Conservation (phyloP, 129 eudicot genomes). For the Lactuca saligna region DNA sequence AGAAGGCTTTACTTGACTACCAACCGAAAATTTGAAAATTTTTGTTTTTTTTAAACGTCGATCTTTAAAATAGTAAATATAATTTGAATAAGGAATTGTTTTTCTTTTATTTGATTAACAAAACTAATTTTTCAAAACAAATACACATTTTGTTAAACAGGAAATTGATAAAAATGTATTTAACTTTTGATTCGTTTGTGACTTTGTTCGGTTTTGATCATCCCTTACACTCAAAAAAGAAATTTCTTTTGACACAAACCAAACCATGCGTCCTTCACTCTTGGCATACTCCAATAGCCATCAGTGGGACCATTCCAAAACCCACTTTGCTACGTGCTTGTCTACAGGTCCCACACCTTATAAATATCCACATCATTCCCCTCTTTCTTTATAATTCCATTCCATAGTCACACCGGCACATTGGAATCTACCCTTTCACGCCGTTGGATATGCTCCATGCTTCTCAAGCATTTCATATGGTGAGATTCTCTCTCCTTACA, state of each 20-base stretch:
- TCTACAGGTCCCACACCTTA: constrained; percentile 23
- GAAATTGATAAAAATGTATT: no score
- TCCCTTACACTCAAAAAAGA: not conserved
- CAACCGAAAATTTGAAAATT: no score
- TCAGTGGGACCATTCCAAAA: constrained; percentile 16
- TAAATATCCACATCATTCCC: constrained; percentile 24
- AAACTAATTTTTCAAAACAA: no score
- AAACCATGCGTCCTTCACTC: constrained; percentile 27
- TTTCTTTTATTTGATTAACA: no score
- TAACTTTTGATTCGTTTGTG: not conserved
- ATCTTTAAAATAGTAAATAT: no score
- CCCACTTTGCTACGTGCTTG: constrained; percentile 31
- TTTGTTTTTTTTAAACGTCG: no score
- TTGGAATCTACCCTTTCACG: constrained; percentile 19
- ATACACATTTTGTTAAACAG: no score
- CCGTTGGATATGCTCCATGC: constrained; percentile 22
- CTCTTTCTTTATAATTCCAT: not conserved
- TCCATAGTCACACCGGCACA: not conserved
- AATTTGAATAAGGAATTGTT: no score
- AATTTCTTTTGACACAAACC: not conserved
- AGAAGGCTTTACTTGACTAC: no score
- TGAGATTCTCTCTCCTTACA: constrained; percentile 9
- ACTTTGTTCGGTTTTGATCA: not conserved
- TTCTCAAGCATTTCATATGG: constrained; percentile 20
- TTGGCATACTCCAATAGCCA: constrained; percentile 36